A percentile compares a stretch with the other conserved stretches of the same genome.
Conservation (phyloP, 176 grass and related monocot genomes). For the Carex littledalei region DNA sequence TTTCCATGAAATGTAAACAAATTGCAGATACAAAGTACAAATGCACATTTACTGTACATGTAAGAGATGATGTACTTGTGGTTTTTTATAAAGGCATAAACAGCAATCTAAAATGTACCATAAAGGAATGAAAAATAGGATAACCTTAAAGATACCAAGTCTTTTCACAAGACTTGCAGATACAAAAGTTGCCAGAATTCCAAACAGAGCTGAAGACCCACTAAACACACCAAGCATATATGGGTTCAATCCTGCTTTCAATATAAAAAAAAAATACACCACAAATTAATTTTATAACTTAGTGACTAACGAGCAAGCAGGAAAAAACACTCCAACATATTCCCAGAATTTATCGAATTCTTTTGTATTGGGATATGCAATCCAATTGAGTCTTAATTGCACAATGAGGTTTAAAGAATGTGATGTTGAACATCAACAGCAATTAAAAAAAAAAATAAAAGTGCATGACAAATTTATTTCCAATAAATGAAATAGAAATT, state of each 20-base stretch:
- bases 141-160: slow-evolving; percentile 43
- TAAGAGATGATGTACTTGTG: background rate
- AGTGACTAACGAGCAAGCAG: background rate
- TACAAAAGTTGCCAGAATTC: slow-evolving; percentile 43
- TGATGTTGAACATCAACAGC: background rate
- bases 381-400: background rate
- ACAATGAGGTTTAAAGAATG: background rate
- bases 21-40: background rate
- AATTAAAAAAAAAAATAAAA: background rate
- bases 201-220: slow-evolving; percentile 40
- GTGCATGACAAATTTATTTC: background rate
- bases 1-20: background rate
- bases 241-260: slow-evolving; percentile 22
- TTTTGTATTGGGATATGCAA: background rate
- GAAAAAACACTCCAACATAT: background rate
- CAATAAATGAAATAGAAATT: background rate
- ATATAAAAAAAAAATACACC: background rate
- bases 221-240: slow-evolving; percentile 37
- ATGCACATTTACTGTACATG: background rate
- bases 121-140: background rate
- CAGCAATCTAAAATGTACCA: background rate
- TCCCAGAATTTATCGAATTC: background rate
- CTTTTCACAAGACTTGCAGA: slow-evolving; percentile 34
- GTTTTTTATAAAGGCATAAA: background rate
- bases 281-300: background rate